These are phyloP conservation scores for Dactylellina drechsleri DNA, from an alignment of 2,329 filamentous ascomycete species.

Conservation along the genomic window DNA sequence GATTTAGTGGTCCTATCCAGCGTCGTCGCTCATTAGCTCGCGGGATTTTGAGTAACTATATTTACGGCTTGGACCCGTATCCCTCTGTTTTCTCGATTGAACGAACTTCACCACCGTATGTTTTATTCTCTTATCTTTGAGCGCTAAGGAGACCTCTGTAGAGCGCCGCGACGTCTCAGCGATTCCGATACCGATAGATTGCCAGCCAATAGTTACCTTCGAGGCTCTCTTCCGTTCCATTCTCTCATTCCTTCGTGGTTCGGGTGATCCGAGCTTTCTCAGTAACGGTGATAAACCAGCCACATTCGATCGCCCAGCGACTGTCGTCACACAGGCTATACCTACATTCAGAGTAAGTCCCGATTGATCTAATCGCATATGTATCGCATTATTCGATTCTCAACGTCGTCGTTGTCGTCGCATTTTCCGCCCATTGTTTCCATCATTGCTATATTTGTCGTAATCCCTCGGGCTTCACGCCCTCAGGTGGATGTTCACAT, in stretches of 20 bases:
- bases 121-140: neutral
- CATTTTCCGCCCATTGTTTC: neutral
- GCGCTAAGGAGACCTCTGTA: neutral
- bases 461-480: neutral
- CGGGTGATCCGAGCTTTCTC: too few relatives aligned
- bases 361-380: neutral
- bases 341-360: too few relatives aligned
- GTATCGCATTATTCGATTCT: too few relatives aligned
- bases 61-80: slow-evolving; percentile 7
- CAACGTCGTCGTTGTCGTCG: neutral
- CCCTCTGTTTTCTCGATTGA: slow-evolving; percentile 9
- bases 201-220: too few relatives aligned
- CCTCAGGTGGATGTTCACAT: neutral
- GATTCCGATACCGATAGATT: too few relatives aligned
- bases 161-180: neutral
- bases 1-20: neutral
- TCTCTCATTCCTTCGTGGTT: neutral
- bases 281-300: neutral
- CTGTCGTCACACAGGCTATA: too few relatives aligned
- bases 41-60: neutral
- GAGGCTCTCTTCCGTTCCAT: neutral
- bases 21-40: too few relatives aligned
- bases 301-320: neutral
- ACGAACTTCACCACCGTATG: neutral
- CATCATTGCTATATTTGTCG: too few relatives aligned